Conservation (phyloP, 1,284 basidiomycete species). For the Microbotryum lychnidis-dioicae region DNA sequence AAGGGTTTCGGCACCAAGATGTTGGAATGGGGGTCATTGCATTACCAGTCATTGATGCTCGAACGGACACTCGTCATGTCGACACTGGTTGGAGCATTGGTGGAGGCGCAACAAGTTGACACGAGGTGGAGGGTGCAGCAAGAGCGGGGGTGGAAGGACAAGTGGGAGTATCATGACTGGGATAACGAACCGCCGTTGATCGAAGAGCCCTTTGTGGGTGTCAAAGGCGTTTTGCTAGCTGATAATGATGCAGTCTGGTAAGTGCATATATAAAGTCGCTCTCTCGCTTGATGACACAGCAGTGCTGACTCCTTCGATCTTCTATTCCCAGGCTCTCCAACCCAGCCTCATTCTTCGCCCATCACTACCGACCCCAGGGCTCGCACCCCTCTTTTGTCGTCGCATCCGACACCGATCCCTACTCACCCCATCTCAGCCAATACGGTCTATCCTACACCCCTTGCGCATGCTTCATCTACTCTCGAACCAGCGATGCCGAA, state of each 20-base stretch:
- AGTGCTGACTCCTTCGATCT: not conserved
- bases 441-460: conserved; percentile 24
- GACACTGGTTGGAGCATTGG: conserved; percentile 21
- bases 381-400: conserved; percentile 25
- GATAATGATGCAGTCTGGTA: conserved; percentile 34
- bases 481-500: conserved; percentile 21
- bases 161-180: conserved; percentile 19
- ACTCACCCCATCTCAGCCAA: conserved; percentile 7
- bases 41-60: conserved; percentile 31
- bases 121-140: conserved; percentile 5
- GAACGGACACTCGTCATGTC: conserved; percentile 28
- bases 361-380: conserved; percentile 22
- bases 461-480: conserved; percentile 33
- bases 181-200: conserved; percentile 9
- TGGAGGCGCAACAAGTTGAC: conserved; percentile 19
- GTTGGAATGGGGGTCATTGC: conserved; percentile 28
- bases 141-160: conserved; percentile 8
- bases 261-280: not conserved
- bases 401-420: conserved; percentile 26
- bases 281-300: not conserved
- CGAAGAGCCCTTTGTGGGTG: conserved; percentile 9
- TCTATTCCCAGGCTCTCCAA: conserved; percentile 25
- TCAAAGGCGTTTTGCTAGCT: conserved; percentile 27
- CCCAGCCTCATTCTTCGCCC: conserved; percentile 20
- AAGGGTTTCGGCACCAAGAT: not conserved